Conservation (phyloP, 345 rosid species). For the Brassica rapa region DNA sequence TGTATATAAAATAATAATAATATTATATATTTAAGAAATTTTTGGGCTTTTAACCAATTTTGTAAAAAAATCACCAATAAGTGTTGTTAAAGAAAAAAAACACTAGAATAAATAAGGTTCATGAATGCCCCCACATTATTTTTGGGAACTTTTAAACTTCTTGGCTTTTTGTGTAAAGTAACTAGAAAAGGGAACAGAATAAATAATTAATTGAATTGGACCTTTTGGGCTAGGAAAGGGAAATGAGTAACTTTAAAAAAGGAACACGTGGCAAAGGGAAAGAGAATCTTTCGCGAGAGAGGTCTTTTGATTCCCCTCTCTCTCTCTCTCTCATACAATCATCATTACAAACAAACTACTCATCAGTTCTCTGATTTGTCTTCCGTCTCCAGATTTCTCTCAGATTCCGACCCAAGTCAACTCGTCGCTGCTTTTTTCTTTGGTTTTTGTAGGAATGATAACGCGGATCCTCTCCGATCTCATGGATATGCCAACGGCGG, state of each 20-base stretch:
- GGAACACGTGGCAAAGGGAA: background rate
- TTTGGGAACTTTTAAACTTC: background rate
- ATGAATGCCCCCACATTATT: no score
- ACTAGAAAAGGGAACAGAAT: background rate
- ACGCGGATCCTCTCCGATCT: conserved; percentile 47
- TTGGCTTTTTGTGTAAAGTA: background rate
- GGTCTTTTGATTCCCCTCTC: background rate
- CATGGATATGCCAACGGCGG: conserved; percentile 37
- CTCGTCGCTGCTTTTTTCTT: background rate
- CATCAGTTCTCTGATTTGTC: background rate
- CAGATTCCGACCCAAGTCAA: conserved; percentile 6
- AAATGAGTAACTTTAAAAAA: background rate
- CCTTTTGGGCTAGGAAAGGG: background rate
- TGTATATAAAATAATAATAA: no score
- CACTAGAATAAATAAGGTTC: no score
- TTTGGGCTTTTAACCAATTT: no score
- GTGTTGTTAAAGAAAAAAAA: no score
- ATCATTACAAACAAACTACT: background rate
- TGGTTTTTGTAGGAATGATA: conserved; percentile 33
- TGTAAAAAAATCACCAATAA: no score
- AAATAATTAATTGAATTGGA: background rate
- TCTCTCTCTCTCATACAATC: background rate
- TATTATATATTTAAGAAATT: no score
- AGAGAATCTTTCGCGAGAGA: background rate
- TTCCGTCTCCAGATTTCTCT: background rate